Conservation (phyloP, 2,329 filamentous ascomycete genomes). For the Chaetomiaceae sp. region DNA sequence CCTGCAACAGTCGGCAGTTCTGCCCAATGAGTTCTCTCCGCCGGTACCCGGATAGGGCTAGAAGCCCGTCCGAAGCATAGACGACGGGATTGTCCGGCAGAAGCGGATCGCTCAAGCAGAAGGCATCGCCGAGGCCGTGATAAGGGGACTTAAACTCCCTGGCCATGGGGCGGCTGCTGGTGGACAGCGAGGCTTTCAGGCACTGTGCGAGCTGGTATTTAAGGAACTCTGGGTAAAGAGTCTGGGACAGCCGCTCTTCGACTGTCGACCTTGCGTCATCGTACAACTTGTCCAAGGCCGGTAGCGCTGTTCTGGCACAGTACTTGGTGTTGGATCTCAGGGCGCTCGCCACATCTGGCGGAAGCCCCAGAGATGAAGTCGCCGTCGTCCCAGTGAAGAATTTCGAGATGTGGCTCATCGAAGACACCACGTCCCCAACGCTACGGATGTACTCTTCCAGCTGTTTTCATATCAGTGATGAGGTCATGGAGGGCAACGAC, state of each 20-base stretch:
- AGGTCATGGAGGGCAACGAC: neutral
- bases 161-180: constrained; percentile 21
- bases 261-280: constrained; percentile 34
- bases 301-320: constrained; percentile 38
- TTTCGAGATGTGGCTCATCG: constrained; percentile 33
- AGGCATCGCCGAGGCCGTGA: constrained; percentile 52
- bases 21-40: constrained; percentile 40
- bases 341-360: constrained; percentile 33
- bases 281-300: constrained; percentile 39
- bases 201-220: constrained; percentile 42
- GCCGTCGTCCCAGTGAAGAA: constrained; percentile 35
- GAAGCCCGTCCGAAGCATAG: constrained; percentile 45
- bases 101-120: constrained; percentile 49
- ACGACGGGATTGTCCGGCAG: constrained; percentile 45
- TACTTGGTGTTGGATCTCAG: constrained; percentile 43
- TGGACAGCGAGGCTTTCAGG: constrained; percentile 40
- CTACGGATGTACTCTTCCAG: constrained; percentile 40
- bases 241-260: constrained; percentile 35
- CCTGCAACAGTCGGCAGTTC: constrained; percentile 46
- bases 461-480: constrained; percentile 19
- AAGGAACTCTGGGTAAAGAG: constrained; percentile 46
- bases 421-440: constrained; percentile 34
- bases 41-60: constrained; percentile 41
- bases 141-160: constrained; percentile 34
- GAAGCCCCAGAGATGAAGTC: constrained; percentile 37